Evolutionary conservation across 2,329 filamentous ascomycete genomes (phyloP).

Genomic region (Neopestalotiopsis clavispora): DNA sequence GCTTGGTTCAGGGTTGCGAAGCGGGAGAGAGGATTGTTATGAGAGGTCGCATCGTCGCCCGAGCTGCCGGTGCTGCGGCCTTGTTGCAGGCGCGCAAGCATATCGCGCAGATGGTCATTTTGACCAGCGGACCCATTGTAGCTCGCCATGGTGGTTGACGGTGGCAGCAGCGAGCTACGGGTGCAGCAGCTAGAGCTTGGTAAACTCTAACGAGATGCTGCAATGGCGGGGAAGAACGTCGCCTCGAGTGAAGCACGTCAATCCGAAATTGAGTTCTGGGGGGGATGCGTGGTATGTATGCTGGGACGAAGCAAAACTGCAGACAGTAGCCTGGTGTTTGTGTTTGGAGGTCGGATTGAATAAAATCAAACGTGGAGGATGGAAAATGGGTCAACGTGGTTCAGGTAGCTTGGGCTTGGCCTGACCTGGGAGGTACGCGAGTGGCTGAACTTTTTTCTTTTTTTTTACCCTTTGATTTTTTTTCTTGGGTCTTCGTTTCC

Average conservation of each 20-base stretch:
- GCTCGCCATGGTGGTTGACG: conserved; percentile 38
- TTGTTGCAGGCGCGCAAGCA: conserved; percentile 43
- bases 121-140: conserved; percentile 35
- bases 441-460: conserved; percentile 18
- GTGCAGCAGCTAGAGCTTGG: conserved; percentile 15
- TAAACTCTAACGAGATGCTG: conserved; percentile 9
- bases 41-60: conserved; percentile 20
- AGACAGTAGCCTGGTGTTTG: not conserved
- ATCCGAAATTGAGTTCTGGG: not conserved
- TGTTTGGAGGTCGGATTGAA: not conserved
- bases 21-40: conserved; percentile 36
- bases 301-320: not conserved
- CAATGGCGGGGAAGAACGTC: not conserved
- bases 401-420: not conserved
- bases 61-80: conserved; percentile 27
- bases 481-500: not conserved
- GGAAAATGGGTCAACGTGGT: conserved; percentile 6
- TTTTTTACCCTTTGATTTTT: not conserved
- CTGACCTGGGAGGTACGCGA: conserved; percentile 1
- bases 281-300: not conserved
- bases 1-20: conserved; percentile 36
- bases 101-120: conserved; percentile 42
- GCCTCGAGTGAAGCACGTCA: conserved; percentile 10
- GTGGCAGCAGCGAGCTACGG: conserved; percentile 13
- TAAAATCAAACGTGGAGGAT: conserved; percentile 22